Evolutionary conservation across 495 filamentous ascomycete genomes (phyloP).

Genomic region (Geoglossum glabrum): DNA sequence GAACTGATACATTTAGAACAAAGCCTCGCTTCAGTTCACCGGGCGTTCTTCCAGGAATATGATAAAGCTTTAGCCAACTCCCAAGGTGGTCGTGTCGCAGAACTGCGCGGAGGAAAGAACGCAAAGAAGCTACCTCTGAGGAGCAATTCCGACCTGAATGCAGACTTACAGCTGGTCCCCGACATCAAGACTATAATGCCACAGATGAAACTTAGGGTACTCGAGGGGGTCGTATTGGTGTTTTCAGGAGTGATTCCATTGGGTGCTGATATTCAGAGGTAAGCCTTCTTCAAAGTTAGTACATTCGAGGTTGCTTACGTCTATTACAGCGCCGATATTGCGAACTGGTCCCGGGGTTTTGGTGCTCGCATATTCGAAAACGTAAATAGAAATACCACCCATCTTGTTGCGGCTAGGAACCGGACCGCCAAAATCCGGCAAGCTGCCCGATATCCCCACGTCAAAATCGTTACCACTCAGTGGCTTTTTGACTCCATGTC

Average conservation of each 20-base stretch:
- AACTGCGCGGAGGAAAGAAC: conserved; percentile 33
- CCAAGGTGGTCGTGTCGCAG: conserved; percentile 37
- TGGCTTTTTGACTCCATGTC: conserved; percentile 73
- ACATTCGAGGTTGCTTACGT: conserved; percentile 4
- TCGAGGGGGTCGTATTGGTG: conserved; percentile 50
- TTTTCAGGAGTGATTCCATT: conserved; percentile 80
- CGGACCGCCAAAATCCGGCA: conserved; percentile 79
- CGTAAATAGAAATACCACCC: conserved; percentile 37
- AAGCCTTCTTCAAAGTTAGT: conserved; percentile 8
- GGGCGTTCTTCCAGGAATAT: conserved; percentile 65
- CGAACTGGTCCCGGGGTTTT: conserved; percentile 64
- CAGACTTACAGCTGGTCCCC: conserved; percentile 51
- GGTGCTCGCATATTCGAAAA: conserved; percentile 50
- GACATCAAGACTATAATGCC: conserved; percentile 73
- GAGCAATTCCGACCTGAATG: conserved; percentile 9
- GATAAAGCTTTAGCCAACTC: conserved; percentile 28
- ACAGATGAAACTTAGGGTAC: conserved; percentile 47
- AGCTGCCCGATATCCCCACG: conserved; percentile 46
- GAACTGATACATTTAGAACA: conserved; percentile 57
- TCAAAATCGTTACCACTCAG: conserved; percentile 76
- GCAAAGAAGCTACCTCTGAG: conserved; percentile 23
- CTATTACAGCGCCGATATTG: conserved; percentile 47
- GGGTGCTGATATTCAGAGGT: conserved; percentile 46
- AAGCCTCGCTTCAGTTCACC: conserved; percentile 55
- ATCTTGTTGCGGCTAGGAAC: conserved; percentile 50